phyloP scores from a whole-genome alignment of 2,329 filamentous ascomycete genomes.

The Botrytis sinoallii region DNA sequence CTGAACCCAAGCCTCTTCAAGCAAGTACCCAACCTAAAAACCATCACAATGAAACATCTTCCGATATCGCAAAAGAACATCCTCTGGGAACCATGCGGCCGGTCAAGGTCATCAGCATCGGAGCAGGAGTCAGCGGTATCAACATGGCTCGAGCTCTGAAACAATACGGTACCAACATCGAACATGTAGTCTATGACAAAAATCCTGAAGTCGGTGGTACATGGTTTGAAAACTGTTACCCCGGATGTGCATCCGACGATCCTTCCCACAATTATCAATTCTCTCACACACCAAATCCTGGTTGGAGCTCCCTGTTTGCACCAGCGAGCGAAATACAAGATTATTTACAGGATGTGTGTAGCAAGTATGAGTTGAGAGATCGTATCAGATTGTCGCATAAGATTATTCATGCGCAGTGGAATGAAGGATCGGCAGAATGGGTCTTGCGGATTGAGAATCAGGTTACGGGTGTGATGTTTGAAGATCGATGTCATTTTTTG shows the following conservation, averaged over 20 bases:
- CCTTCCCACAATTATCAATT: slow-evolving; percentile 60
- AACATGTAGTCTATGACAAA: slow-evolving; percentile 54
- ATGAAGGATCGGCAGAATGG: slow-evolving; percentile 21
- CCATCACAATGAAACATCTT: neutral
- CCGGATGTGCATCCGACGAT: slow-evolving; percentile 55
- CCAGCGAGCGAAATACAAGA: slow-evolving; percentile 52
- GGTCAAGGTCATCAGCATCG: slow-evolving; percentile 42
- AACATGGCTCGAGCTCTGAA: slow-evolving; percentile 47
- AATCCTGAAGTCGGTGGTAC: slow-evolving; percentile 55
- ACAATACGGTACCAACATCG: slow-evolving; percentile 42
- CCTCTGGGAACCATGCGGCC: slow-evolving; percentile 21
- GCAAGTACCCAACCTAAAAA: neutral
- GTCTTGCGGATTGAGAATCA: slow-evolving; percentile 17
- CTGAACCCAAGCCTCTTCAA: neutral
- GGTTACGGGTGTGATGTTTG: slow-evolving; percentile 41
- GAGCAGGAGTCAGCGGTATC: slow-evolving; percentile 48
- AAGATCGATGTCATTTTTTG: slow-evolving; percentile 48
- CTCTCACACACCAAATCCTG: slow-evolving; percentile 56
- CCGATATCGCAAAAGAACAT: slow-evolving; percentile 16
- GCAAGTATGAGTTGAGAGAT: slow-evolving; percentile 45
- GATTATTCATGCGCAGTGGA: slow-evolving; percentile 37
- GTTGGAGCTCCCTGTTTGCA: slow-evolving; percentile 58
- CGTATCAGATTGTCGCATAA: slow-evolving; percentile 45
- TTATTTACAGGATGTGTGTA: slow-evolving; percentile 49
- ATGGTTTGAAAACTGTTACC: slow-evolving; percentile 59